A percentile compares a stretch with the other conserved stretches of the same genome.
These are phyloP conservation scores for Plectosphaerella plurivora DNA, from an alignment of 2,329 filamentous ascomycete genomes.

Conservation along the genomic window DNA sequence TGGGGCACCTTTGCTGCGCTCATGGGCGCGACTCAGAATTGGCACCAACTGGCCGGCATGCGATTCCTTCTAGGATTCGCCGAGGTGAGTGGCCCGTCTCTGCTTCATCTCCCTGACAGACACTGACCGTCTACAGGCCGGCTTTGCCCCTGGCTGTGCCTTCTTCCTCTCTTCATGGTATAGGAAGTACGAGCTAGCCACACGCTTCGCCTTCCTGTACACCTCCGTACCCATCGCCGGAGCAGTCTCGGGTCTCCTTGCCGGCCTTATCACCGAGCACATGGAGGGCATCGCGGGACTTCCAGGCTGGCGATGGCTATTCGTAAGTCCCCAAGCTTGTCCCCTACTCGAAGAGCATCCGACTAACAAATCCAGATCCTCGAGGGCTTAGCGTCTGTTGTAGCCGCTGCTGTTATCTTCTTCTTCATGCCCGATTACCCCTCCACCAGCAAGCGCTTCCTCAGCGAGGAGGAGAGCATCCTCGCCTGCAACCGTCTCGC, in stretches of 20 bases:
- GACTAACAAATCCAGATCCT: constrained; percentile 19
- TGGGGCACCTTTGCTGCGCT: constrained; percentile 17
- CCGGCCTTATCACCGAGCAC: constrained; percentile 70
- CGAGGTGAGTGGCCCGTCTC: constrained; percentile 3
- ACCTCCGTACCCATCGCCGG: constrained; percentile 66
- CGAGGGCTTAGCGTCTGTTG: constrained; percentile 29
- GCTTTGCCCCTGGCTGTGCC: constrained; percentile 17
- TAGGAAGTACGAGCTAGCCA: constrained; percentile 52
- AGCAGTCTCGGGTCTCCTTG: constrained; percentile 68
- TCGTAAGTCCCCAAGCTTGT: constrained; percentile 28
- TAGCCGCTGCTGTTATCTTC: constrained; percentile 7
- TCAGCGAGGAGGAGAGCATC: constrained; percentile 13
- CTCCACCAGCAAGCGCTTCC: constrained; percentile 12
- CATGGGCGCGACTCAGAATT: constrained; percentile 16
- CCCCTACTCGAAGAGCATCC: neutral
- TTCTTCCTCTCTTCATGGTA: constrained; percentile 19
- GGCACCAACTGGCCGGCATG: constrained; percentile 15
- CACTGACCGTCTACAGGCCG: constrained; percentile 6
- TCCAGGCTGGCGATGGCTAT: constrained; percentile 63
- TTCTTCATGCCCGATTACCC: constrained; percentile 15
- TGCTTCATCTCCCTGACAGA: neutral
- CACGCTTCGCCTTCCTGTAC: constrained; percentile 69
- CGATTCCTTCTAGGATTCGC: constrained; percentile 16
- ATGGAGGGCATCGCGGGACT: constrained; percentile 53
- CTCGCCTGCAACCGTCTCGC: constrained; percentile 14